Base-by-base conservation (phyloP, 176 grass and related monocot genomes). In the Luzula sylvatica region DNA sequence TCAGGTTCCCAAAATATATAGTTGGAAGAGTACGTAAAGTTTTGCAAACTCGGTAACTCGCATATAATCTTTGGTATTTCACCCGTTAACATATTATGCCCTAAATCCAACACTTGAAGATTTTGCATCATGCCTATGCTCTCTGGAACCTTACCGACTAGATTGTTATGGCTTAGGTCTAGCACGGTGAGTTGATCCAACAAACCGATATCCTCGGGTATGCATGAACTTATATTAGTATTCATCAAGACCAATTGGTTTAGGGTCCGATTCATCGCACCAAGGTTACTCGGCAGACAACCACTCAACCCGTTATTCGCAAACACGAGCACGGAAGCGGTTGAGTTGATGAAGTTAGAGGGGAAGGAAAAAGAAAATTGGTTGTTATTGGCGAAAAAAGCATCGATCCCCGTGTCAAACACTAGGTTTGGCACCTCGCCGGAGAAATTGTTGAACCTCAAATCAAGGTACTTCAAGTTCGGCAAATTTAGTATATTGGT, bases 361-460 rank as follows among this genome's bases (percentile, higher is more conserved):
- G 83, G 70, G 32, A 95, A 72, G 20, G 46, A 29, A 56, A 88
- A 72, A 23, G 66, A 48, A 74, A 95, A 88, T 26, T 85, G 46
- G 83, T 95, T 95, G 62, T 95, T 76, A 63, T 95, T 95, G 56
- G 84, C 74, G 69, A 95, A 95, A 15, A 95, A 67, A 8, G 89
- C 89, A 35, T 95, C 89, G n/a, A 88, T 73, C 26, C 42, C 65
- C 15, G 74, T 69, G n/a, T 95, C 80, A 35, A 95, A 95, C 18
- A 95, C 61, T 3, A 59, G 54, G 47, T 43, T 32, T 1, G 88
- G 88, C 55, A 95, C 76, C 47, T 82, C 57, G 5, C 83, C 89
- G 38, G 52, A 75, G 44, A 95, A 76, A 58, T 68, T 78, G 76
- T 93, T 93, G 24, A 68, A 93, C 58, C 87, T 63, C 62, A 92